Evolutionary conservation across 768 basidiomycete species (phyloP), one percentile per base, ranked within the genome.

Genomic region (Pholiota microspora): DNA sequence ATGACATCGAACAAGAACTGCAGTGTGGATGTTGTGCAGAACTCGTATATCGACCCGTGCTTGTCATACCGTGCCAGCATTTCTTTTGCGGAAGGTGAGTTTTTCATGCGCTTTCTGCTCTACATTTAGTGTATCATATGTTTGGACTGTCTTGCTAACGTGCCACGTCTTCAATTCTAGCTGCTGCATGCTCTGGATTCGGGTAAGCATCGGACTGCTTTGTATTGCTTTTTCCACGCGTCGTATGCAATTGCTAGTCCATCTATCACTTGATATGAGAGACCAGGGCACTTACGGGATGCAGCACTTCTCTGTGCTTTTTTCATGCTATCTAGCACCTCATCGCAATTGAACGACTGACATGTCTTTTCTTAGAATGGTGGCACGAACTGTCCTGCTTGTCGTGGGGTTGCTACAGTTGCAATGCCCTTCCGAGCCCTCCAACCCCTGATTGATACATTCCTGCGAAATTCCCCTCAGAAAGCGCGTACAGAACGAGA

Each of bases 21-120:
- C 86, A 90, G 59, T 94, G 92, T 61, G 92, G 89, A 18, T 93
- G 92, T 66, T 94, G 92, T 69, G 80, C 89, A 15, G 91, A 83
- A 54, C 76, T 94, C 38, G 85, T 89, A 55, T 92, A 94, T 70
- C 77, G 82, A 56, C 92, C 92, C 2, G 91, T 94, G 13, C 73
- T 92, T 25, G 88, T 94, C 49, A 77, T 80, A 31, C 92, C 92
- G 27, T 94, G 92, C 67, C 89, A 92, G 62, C 92, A 94, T 76
- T 92, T 89, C 77, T 93, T 92, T 66, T 94, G 92, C 64, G 92
- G 92, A 69, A 92, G 91, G 89, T 91, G 69, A 55, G 72, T 18
- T 31, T 46, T n/a, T 51, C 35, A 7, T 29, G 40, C 23, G 35
- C 35, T 15, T 55, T 45, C n/a, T 50, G 42, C 50, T 51, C 10